Conservation (phyloP, 805 yeast genomes). For the Kluyveromyces starmeri region DNA sequence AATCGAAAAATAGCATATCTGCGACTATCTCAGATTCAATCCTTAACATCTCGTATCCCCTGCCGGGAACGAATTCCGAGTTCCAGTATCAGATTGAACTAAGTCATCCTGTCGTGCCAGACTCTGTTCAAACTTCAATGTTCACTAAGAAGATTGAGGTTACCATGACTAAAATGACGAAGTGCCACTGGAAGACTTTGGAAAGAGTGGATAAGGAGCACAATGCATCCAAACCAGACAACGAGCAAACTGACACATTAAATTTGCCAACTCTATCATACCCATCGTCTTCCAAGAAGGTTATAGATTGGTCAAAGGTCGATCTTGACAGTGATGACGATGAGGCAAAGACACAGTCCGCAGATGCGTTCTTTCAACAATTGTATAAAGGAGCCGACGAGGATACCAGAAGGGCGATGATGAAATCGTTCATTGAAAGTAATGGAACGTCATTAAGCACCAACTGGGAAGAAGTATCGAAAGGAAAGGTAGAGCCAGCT, state of each 20-base stretch:
- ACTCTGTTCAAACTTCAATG: slow-evolving; percentile 38
- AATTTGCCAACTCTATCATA: slow-evolving; percentile 26
- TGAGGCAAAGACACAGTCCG: slow-evolving; percentile 38
- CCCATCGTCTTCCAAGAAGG: slow-evolving; percentile 57
- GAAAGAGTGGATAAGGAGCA: slow-evolving; percentile 15
- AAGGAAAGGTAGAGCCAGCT: slow-evolving; percentile 50
- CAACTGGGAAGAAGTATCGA: slow-evolving; percentile 81
- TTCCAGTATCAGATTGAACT: slow-evolving; percentile 52
- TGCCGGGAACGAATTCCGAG: slow-evolving; percentile 35
- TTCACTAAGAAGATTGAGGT: slow-evolving; percentile 72
- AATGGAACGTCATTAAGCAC: slow-evolving; percentile 92
- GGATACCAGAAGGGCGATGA: slow-evolving; percentile 88
- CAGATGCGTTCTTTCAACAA: slow-evolving; percentile 63
- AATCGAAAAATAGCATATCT: slow-evolving; percentile 28
- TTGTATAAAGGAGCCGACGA: slow-evolving; percentile 75
- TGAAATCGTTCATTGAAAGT: slow-evolving; percentile 90
- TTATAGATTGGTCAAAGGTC: slow-evolving; percentile 62
- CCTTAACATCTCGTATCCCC: slow-evolving; percentile 24
- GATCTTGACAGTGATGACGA: slow-evolving; percentile 38
- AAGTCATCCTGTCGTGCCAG: slow-evolving; percentile 40
- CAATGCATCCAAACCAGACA: background rate
- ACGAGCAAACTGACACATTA: background rate
- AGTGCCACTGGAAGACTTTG: slow-evolving; percentile 46
- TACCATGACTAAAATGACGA: slow-evolving; percentile 38
- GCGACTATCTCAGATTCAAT: slow-evolving; percentile 31